Evolutionary conservation across 495 filamentous ascomycete species (phyloP).

Genomic region (Oleoguttula mirabilis): DNA sequence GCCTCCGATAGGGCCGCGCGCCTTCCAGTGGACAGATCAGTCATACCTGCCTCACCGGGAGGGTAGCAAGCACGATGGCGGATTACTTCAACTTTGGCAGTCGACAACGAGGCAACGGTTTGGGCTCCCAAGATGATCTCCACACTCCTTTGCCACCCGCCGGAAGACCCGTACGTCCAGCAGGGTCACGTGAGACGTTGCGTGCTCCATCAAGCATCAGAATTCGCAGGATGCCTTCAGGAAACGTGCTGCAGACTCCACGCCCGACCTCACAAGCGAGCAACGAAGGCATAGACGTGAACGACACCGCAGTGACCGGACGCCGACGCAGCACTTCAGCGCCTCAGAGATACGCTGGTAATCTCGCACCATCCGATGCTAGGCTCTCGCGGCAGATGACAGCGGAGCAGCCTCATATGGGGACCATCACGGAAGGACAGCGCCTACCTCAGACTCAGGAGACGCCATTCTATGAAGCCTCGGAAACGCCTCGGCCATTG

Average conservation of each 20-base stretch:
- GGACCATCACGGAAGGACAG: conserved; percentile 6
- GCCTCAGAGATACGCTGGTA: conserved; percentile 10
- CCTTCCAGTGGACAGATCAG: too few species aligned
- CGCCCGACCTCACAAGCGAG: conserved; percentile 1
- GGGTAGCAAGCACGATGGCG: conserved; percentile 2
- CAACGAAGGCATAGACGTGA: not conserved
- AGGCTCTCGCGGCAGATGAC: conserved; percentile 9
- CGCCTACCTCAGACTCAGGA: not conserved
- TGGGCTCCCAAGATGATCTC: not conserved
- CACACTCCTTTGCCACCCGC: not conserved
- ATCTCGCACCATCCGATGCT: not conserved
- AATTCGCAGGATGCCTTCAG: conserved; percentile 13
- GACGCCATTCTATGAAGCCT: not conserved
- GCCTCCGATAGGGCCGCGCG: too few species aligned
- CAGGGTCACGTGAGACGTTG: conserved; percentile 5
- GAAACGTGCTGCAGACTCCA: not conserved
- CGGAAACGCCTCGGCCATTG: conserved; percentile 1
- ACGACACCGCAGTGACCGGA: conserved; percentile 2
- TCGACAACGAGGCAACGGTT: not conserved
- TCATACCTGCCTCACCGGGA: too few species aligned
- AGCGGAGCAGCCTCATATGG: conserved; percentile 7
- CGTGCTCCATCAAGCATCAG: conserved; percentile 16
- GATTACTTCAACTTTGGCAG: not conserved
- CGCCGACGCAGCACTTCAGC: conserved; percentile 20
- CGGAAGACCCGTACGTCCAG: not conserved